These are phyloP conservation scores for Umbelopsis isabellina DNA, from an alignment of 192 early-diverging fungal genomes.

Conservation along the genomic window DNA sequence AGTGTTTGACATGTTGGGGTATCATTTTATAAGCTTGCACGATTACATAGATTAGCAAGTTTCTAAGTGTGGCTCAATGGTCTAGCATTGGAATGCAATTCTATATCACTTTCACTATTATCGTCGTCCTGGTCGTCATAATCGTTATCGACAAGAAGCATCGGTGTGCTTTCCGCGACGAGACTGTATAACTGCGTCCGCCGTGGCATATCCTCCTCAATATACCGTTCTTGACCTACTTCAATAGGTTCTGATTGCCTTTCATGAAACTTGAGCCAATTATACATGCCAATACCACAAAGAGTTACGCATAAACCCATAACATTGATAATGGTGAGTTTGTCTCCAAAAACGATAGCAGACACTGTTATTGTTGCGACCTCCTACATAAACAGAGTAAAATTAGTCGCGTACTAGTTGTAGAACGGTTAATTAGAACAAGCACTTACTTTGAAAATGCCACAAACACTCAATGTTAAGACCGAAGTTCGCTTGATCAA, in stretches of 20 bases:
- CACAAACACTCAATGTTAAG: constrained; percentile 86
- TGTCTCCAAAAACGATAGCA: constrained; percentile 79
- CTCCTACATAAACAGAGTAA: constrained; percentile 60
- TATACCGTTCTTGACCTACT: not conserved
- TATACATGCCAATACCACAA: constrained; percentile 80
- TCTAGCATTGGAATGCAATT: not conserved
- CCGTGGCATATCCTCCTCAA: not conserved
- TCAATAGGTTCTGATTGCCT: not conserved
- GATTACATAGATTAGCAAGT: too few relatives aligned
- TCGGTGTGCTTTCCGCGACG: constrained; percentile 42
- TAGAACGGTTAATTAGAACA: not conserved
- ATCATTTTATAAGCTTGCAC: too few relatives aligned
- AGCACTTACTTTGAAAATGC: constrained; percentile 68
- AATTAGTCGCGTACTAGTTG: not conserved
- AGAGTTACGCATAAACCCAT: constrained; percentile 79
- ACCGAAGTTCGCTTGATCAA: constrained; percentile 84
- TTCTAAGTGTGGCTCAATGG: too few relatives aligned
- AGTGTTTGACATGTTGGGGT: too few relatives aligned
- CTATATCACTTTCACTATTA: constrained; percentile 9
- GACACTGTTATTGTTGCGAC: constrained; percentile 81
- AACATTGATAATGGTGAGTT: constrained; percentile 73
- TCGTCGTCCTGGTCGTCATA: constrained; percentile 20
- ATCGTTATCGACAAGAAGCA: constrained; percentile 37
- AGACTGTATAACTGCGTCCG: constrained; percentile 24
- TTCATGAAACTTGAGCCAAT: constrained; percentile 65